Conservation (phyloP, 2,329 filamentous ascomycete genomes). For the Fusarium beomiforme region DNA sequence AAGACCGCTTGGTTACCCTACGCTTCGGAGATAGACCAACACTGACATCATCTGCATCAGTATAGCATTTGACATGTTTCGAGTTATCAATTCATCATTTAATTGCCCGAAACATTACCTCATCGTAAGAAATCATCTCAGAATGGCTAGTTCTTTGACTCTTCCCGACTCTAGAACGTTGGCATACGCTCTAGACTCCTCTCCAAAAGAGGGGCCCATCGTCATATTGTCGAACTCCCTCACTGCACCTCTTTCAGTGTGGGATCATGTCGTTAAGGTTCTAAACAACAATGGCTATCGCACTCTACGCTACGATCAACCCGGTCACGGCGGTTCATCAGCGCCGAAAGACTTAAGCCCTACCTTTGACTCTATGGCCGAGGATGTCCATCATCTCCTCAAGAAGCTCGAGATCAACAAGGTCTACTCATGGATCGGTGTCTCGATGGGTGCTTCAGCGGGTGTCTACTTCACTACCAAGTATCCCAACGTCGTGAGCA, state of each 20-base stretch:
- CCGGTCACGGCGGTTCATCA: conserved; percentile 54
- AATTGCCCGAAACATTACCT: not conserved
- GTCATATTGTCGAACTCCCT: conserved; percentile 55
- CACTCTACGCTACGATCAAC: conserved; percentile 56
- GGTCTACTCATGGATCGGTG: conserved; percentile 55
- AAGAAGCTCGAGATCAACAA: conserved; percentile 44
- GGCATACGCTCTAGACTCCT: conserved; percentile 44
- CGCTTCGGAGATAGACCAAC: not conserved
- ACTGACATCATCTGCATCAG: not conserved
- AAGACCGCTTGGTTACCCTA: not conserved
- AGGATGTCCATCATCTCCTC: conserved; percentile 51
- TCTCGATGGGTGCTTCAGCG: conserved; percentile 57
- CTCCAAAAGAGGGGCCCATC: conserved; percentile 41
- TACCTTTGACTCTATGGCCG: conserved; percentile 52
- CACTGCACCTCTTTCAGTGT: conserved; percentile 48
- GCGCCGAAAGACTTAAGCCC: conserved; percentile 48
- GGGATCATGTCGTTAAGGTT: conserved; percentile 52
- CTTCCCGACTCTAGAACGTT: conserved; percentile 44
- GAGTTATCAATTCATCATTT: not conserved
- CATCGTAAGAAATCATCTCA: not conserved
- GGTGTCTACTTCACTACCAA: conserved; percentile 52
- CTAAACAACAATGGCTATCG: conserved; percentile 50
- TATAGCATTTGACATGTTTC: not conserved
- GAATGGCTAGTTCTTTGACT: conserved; percentile 33
- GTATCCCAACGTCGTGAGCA: conserved; percentile 51